Conservation (phyloP, 2,329 filamentous ascomycete species). For the Fusarium sp. region DNA sequence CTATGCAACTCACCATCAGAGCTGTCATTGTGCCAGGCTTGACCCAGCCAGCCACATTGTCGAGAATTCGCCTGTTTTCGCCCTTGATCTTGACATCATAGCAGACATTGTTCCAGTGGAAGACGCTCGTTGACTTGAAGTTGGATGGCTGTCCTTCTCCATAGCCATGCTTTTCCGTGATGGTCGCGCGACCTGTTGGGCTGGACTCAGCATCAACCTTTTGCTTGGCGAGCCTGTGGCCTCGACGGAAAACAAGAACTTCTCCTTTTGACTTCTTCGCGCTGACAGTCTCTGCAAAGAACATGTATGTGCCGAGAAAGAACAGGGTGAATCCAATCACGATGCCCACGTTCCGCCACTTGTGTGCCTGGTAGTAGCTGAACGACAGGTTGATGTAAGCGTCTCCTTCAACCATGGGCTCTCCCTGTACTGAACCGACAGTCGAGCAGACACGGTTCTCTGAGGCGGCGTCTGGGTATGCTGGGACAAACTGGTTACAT, state of each 20-base stretch:
- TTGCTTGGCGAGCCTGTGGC: constrained; percentile 32
- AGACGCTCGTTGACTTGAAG: constrained; percentile 71
- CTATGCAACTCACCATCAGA: constrained; percentile 66
- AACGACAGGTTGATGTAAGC: constrained; percentile 55
- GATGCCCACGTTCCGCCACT: constrained; percentile 66
- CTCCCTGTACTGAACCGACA: constrained; percentile 58
- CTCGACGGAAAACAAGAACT: constrained; percentile 65
- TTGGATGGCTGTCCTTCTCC: constrained; percentile 7
- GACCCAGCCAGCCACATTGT: constrained; percentile 88
- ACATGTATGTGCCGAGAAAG: constrained; percentile 58
- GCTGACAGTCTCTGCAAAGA: constrained; percentile 57
- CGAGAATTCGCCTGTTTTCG: constrained; percentile 75
- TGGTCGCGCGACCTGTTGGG: not conserved
- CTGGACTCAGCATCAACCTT: constrained; percentile 28
- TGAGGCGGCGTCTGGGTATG: constrained; percentile 41
- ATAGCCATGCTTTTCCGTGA: constrained; percentile 31
- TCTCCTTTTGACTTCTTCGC: constrained; percentile 68
- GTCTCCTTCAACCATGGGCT: constrained; percentile 55
- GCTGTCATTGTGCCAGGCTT: constrained; percentile 88
- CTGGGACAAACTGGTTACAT: constrained; percentile 42
- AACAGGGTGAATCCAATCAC: constrained; percentile 60
- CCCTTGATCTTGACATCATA: constrained; percentile 78
- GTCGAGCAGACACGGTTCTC: constrained; percentile 55
- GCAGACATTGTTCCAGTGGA: constrained; percentile 83
- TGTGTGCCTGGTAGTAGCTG: constrained; percentile 57